Conservation (phyloP, 2,329 filamentous ascomycete species). For the Leptographium lundbergii region DNA sequence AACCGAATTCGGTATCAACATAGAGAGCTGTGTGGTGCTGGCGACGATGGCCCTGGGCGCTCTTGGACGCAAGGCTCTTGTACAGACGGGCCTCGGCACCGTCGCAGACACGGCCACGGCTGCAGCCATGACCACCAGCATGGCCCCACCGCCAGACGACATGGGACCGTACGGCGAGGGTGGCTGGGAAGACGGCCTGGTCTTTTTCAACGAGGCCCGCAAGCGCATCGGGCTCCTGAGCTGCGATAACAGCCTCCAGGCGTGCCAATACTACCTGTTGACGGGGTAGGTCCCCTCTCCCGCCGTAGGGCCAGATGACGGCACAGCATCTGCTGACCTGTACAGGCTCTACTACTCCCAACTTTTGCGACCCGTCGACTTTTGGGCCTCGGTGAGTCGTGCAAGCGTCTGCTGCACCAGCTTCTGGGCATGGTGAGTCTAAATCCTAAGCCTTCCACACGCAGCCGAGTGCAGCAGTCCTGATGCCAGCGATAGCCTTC, state of each 20-base stretch:
- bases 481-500: slow-evolving; percentile 13
- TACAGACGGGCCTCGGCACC: slow-evolving; percentile 29
- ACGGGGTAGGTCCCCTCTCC: slow-evolving; percentile 21
- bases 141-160: not conserved
- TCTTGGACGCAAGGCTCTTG: slow-evolving; percentile 32
- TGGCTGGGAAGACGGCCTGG: slow-evolving; percentile 22
- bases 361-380: slow-evolving; percentile 37
- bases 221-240: slow-evolving; percentile 28
- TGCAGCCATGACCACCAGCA: not conserved
- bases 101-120: not conserved
- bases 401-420: slow-evolving; percentile 35
- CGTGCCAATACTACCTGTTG: slow-evolving; percentile 38
- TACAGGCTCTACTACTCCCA: slow-evolving; percentile 27
- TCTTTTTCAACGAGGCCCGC: slow-evolving; percentile 41
- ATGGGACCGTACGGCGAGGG: not conserved
- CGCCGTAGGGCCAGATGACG: not conserved
- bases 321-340: not conserved
- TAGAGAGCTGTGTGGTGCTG: slow-evolving; percentile 38
- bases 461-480: not conserved
- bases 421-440: slow-evolving; percentile 28
- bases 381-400: slow-evolving; percentile 38
- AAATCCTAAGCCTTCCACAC: not conserved
- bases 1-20: slow-evolving; percentile 35
- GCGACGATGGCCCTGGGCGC: slow-evolving; percentile 38
- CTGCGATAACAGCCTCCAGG: slow-evolving; percentile 27